These are phyloP conservation scores for Baorangia bicolor DNA, from an alignment of 768 basidiomycete genomes.

Conservation along the genomic window DNA sequence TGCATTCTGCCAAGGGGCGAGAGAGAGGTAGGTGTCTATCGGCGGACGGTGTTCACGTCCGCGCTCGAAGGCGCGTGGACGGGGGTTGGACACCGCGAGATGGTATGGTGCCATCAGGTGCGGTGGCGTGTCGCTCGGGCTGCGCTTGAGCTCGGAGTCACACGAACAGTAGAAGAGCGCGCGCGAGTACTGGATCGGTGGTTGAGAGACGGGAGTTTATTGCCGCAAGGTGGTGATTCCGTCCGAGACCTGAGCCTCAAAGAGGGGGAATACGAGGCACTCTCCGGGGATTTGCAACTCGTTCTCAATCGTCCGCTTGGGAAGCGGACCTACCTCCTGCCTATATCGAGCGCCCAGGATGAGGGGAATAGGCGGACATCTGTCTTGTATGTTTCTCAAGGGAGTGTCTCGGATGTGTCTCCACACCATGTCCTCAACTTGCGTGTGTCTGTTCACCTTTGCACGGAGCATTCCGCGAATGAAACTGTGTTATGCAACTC, in stretches of 20 bases:
- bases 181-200: slow-evolving; percentile 55
- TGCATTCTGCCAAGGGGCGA: slow-evolving; percentile 55
- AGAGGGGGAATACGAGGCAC: slow-evolving; percentile 32
- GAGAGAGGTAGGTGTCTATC: slow-evolving; percentile 32
- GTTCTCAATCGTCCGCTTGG: slow-evolving; percentile 43
- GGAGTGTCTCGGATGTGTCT: slow-evolving; percentile 48
- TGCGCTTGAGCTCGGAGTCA: slow-evolving; percentile 63
- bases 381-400: slow-evolving; percentile 60
- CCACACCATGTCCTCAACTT: slow-evolving; percentile 50
- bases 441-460: slow-evolving; percentile 47
- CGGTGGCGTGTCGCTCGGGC: slow-evolving; percentile 84
- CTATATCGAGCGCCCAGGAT: slow-evolving; percentile 22
- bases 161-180: slow-evolving; percentile 22
- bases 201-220: slow-evolving; percentile 60
- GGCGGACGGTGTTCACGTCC: slow-evolving; percentile 77
- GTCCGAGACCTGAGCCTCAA: slow-evolving; percentile 9
- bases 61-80: slow-evolving; percentile 92
- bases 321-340: slow-evolving; percentile 51
- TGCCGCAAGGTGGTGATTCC: slow-evolving; percentile 32
- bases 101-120: slow-evolving; percentile 99
- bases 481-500: slow-evolving; percentile 35
- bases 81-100: slow-evolving; percentile 91
- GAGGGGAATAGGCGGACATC: slow-evolving; percentile 34
- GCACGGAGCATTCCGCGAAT: slow-evolving; percentile 30
- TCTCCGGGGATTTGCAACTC: slow-evolving; percentile 40